phyloP scores from a whole-genome alignment of 768 basidiomycete species.

The Lentinus tigrinus region DNA sequence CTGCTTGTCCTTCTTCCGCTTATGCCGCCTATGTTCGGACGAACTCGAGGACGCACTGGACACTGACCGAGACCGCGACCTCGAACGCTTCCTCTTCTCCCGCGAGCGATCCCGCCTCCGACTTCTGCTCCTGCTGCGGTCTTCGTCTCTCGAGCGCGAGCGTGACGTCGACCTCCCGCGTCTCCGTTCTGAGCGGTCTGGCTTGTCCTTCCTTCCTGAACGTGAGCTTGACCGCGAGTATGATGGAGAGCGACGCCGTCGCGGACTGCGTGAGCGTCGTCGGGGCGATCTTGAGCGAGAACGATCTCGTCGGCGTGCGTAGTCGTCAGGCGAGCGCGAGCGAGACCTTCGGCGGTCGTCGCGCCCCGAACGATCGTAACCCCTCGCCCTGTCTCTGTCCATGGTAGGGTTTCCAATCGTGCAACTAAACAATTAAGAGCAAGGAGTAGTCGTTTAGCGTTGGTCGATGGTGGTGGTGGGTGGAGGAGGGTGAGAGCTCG shows the following conservation, averaged over 20 bases:
- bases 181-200: neutral
- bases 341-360: neutral
- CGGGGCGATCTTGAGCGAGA: conserved; percentile 9
- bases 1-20: conserved; percentile 44
- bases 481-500: too few relatives aligned
- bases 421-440: too few relatives aligned
- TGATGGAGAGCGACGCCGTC: neutral
- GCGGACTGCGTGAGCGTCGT: conserved; percentile 3
- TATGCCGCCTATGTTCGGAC: conserved; percentile 30
- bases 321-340: neutral
- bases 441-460: too few relatives aligned
- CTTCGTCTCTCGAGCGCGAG: conserved; percentile 14
- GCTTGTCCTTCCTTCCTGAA: neutral
- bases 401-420: too few relatives aligned
- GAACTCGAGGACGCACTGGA: conserved; percentile 34
- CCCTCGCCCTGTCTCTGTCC: neutral
- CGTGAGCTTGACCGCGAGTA: neutral
- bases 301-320: conserved; percentile 4
- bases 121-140: neutral
- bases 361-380: neutral
- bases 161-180: neutral
- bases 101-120: conserved; percentile 14
- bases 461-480: too few relatives aligned
- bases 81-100: conserved; percentile 31
- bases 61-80: conserved; percentile 37